Conservation (phyloP, 164 flowering plant genomes). For the Tinospora cordifolia region DNA sequence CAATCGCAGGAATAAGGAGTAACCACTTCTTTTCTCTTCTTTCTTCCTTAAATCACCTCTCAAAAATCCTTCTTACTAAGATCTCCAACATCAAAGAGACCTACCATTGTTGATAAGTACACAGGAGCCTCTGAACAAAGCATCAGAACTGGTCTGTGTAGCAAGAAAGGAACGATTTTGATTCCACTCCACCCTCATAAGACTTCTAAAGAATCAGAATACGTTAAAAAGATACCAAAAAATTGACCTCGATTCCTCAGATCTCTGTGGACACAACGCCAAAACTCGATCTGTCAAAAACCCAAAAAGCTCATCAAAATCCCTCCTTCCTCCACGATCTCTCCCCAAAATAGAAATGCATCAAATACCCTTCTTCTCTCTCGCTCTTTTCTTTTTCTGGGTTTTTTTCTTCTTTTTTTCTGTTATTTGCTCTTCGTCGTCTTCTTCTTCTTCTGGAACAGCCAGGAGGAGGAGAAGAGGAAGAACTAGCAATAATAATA, state of each 20-base stretch:
- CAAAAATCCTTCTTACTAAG: background rate
- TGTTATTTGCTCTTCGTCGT: background rate
- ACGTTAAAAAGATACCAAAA: background rate
- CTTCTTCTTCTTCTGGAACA: slow-evolving; percentile 8
- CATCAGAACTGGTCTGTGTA: slow-evolving; percentile 18
- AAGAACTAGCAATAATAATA: background rate
- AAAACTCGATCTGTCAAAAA: background rate
- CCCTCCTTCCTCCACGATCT: background rate
- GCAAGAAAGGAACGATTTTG: background rate
- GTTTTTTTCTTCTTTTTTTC: background rate
- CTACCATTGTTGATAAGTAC: slow-evolving; percentile 19
- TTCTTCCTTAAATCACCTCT: slow-evolving; percentile 15
- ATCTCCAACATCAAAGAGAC: slow-evolving; percentile 20
- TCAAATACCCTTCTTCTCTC: background rate
- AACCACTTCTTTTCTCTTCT: background rate
- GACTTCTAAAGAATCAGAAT: background rate
- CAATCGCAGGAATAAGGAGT: background rate
- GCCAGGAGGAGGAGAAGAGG: background rate
- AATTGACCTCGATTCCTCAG: slow-evolving; percentile 3
- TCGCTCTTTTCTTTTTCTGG: background rate
- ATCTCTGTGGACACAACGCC: background rate
- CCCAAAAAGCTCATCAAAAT: background rate
- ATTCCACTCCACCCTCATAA: background rate
- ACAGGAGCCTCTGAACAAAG: slow-evolving; percentile 16
- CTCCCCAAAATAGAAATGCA: background rate